phyloP scores from a whole-genome alignment of 106 monocot genomes.

The Allium cepa region DNA sequence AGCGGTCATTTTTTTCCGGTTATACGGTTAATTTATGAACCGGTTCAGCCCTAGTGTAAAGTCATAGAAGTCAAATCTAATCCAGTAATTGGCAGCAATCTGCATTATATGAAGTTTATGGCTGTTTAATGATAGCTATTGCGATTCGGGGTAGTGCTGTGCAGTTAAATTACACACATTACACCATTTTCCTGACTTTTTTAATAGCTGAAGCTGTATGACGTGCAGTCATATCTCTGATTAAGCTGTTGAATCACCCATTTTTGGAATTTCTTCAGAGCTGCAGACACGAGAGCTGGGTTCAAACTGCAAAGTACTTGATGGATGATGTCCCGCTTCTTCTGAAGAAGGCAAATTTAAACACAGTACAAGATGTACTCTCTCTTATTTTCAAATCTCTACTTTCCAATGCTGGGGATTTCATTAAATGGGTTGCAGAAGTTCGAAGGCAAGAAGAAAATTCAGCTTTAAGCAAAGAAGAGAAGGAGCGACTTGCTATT shows the following conservation, averaged over 20 bases:
- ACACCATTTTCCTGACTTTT: too few relatives aligned
- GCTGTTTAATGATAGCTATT: too few relatives aligned
- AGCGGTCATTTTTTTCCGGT: too few relatives aligned
- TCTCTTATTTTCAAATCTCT: conserved; percentile 49
- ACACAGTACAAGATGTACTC: conserved; percentile 41
- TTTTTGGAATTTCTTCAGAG: conserved; percentile 42
- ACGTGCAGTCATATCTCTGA: too few relatives aligned
- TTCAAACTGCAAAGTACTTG: conserved; percentile 63
- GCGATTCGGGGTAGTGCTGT: too few relatives aligned
- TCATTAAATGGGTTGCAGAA: conserved; percentile 93
- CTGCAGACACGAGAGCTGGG: conserved; percentile 82
- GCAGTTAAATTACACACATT: too few relatives aligned
- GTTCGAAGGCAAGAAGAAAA: conserved; percentile 52
- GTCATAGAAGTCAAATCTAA: too few relatives aligned
- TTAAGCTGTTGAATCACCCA: neutral
- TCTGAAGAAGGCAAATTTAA: conserved; percentile 33
- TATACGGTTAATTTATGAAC: too few relatives aligned
- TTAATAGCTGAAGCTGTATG: too few relatives aligned
- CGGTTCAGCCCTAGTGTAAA: too few relatives aligned
- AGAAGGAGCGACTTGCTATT: conserved; percentile 66
- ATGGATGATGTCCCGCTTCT: conserved; percentile 57
- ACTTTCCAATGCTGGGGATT: conserved; percentile 68
- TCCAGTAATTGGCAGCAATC: too few relatives aligned
- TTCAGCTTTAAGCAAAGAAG: conserved; percentile 56
- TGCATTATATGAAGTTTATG: too few relatives aligned